A percentile compares a stretch with the other conserved stretches of the same genome.
Conservation (phyloP, 2,329 filamentous ascomycete species). For the Fusarium staphyleae region DNA sequence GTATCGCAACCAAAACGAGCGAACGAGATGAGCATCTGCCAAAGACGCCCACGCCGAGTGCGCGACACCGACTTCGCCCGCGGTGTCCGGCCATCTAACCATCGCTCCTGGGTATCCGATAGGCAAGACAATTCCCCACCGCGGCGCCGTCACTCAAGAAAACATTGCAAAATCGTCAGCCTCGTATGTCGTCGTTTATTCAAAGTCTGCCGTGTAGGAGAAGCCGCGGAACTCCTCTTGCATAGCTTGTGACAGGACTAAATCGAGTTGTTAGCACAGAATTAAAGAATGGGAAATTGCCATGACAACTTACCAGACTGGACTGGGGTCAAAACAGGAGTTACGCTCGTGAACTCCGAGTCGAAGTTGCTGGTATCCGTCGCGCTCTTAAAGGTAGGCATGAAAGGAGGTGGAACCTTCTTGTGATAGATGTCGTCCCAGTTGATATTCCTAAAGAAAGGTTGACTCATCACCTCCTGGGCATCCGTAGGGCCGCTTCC, state of each 20-base stretch:
- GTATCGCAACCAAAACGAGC: constrained; percentile 29
- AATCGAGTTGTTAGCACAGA: constrained; percentile 37
- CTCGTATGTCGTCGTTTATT: constrained; percentile 53
- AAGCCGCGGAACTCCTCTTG: constrained; percentile 99
- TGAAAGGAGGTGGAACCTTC: constrained; percentile 85
- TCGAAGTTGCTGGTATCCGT: constrained; percentile 99
- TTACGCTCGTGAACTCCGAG: constrained; percentile 97
- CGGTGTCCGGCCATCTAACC: constrained; percentile 37
- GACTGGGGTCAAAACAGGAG: constrained; percentile 93
- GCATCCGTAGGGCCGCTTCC: constrained; percentile 96
- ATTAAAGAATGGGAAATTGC: neutral
- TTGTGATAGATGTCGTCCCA: constrained; percentile 99
- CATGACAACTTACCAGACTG: constrained; percentile 82
- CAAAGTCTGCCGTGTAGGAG: constrained; percentile 94
- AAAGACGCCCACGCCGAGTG: constrained; percentile 19
- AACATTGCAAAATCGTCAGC: constrained; percentile 37
- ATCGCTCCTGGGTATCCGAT: constrained; percentile 42
- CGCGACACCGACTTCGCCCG: constrained; percentile 32
- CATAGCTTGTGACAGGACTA: constrained; percentile 97
- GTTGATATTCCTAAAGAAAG: constrained; percentile 97
- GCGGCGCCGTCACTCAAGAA: constrained; percentile 36
- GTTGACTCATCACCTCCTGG: constrained; percentile 98
- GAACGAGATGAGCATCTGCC: constrained; percentile 21
- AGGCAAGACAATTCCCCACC: constrained; percentile 40
- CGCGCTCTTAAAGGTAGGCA: constrained; percentile 86